These are phyloP conservation scores for Paramecium octaurelia DNA, from an alignment of 73 alveolate species.

Conservation along the genomic window DNA sequence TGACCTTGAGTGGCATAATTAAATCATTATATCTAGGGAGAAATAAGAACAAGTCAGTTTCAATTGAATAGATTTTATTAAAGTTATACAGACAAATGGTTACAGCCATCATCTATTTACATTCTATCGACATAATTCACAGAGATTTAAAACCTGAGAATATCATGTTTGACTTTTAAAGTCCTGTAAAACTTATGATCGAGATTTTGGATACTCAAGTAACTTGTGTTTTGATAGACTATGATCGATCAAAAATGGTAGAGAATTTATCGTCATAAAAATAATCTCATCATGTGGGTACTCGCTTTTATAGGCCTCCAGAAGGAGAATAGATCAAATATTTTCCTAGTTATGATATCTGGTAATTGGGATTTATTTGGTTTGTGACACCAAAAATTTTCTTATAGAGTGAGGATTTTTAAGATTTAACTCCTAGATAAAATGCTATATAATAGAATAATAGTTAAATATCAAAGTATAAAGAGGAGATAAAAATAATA, in stretches of 20 bases:
- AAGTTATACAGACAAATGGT: background rate
- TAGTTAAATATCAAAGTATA: too few species aligned
- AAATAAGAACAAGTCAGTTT: background rate
- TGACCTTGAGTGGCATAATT: too few species aligned
- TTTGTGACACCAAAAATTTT: too few species aligned
- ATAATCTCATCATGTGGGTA: background rate
- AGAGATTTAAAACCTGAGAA: conserved; percentile 24
- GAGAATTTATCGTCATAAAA: background rate
- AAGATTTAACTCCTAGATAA: too few species aligned
- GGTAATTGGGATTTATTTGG: background rate
- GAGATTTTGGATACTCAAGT: background rate
- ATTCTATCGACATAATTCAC: background rate
- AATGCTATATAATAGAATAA: too few species aligned
- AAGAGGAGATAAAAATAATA: too few species aligned
- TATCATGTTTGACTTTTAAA: background rate
- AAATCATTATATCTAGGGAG: too few species aligned
- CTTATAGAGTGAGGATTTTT: too few species aligned
- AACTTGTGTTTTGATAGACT: background rate
- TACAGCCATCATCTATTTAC: background rate
- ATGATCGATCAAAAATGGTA: background rate
- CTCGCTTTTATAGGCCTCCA: background rate
- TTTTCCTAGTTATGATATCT: background rate
- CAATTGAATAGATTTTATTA: background rate
- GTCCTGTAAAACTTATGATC: background rate
- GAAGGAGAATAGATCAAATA: background rate